Evolutionary conservation across 2,329 filamentous ascomycete species (phyloP).

Genomic region (Aspergillus cejpii): DNA sequence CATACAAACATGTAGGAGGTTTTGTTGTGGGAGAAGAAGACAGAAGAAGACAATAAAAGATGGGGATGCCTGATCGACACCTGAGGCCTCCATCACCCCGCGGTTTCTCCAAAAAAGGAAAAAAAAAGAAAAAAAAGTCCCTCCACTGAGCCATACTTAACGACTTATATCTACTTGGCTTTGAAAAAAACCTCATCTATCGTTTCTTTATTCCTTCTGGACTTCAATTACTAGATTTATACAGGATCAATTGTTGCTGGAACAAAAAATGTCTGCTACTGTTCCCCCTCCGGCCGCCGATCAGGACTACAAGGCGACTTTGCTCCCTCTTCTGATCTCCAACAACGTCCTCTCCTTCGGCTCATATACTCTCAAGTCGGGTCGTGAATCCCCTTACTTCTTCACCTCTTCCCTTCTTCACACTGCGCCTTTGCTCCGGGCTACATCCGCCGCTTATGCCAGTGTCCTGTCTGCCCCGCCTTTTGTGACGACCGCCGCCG

Average conservation of each 20-base stretch:
- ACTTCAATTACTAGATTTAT: neutral
- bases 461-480: conserved; percentile 48
- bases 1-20: no score
- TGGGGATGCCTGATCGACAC: neutral
- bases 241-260: neutral
- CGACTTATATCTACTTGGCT: no score
- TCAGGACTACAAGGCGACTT: conserved; percentile 35
- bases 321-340: conserved; percentile 36
- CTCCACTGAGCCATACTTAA: neutral
- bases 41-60: no score
- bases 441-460: conserved; percentile 77
- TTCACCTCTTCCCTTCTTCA: conserved; percentile 94
- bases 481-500: conserved; percentile 34
- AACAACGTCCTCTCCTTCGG: conserved; percentile 41
- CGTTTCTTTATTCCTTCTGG: neutral
- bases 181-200: neutral
- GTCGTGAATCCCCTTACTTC: conserved; percentile 87
- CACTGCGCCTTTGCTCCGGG: conserved; percentile 66
- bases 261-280: conserved; percentile 20
- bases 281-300: conserved; percentile 21
- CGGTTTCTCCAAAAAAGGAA: conserved; percentile 18
- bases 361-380: conserved; percentile 69
- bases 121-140: neutral
- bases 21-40: no score
- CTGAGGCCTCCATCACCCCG: neutral